phyloP scores from a whole-genome alignment of 495 filamentous ascomycete genomes.

The Parathielavia hyrcaniae region DNA sequence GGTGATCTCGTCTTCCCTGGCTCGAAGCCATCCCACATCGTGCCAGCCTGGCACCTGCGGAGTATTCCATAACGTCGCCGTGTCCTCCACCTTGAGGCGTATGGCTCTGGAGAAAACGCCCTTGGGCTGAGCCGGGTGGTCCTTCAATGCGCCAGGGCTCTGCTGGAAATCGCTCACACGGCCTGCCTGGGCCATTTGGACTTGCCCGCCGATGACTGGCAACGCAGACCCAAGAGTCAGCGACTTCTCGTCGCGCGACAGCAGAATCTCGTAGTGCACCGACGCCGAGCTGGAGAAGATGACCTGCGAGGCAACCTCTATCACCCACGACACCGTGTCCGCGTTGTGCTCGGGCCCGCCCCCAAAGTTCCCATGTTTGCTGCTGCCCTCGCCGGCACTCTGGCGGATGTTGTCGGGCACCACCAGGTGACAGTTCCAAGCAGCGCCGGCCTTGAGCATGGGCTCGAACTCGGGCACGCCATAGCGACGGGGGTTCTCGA shows the following conservation, averaged over 20 bases:
- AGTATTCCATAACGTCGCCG: conserved; percentile 80
- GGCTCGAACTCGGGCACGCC: conserved; percentile 87
- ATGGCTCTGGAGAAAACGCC: conserved; percentile 78
- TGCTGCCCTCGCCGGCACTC: conserved; percentile 29
- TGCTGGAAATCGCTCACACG: conserved; percentile 66
- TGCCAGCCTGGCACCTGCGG: conserved; percentile 68
- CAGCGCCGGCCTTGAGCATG: conserved; percentile 87
- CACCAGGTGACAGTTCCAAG: conserved; percentile 68
- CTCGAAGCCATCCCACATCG: conserved; percentile 34
- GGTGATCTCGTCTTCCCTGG: conserved; percentile 25
- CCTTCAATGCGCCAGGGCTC: conserved; percentile 42
- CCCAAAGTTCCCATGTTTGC: conserved; percentile 34
- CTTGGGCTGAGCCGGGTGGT: conserved; percentile 47
- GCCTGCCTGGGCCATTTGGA: conserved; percentile 49
- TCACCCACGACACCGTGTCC: conserved; percentile 71
- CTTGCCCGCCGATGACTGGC: conserved; percentile 41
- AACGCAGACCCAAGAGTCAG: conserved; percentile 57
- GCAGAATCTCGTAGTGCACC: conserved; percentile 82
- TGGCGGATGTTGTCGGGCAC: conserved; percentile 65
- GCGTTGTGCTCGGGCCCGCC: conserved; percentile 32
- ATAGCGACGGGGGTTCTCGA: conserved; percentile 53
- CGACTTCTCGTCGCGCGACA: conserved; percentile 79
- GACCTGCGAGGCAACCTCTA: conserved; percentile 87
- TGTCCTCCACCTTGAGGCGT: conserved; percentile 75
- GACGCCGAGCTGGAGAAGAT: conserved; percentile 83